Base-by-base conservation (phyloP, 1,284 basidiomycete genomes). In the Gomphus sp. region DNA sequence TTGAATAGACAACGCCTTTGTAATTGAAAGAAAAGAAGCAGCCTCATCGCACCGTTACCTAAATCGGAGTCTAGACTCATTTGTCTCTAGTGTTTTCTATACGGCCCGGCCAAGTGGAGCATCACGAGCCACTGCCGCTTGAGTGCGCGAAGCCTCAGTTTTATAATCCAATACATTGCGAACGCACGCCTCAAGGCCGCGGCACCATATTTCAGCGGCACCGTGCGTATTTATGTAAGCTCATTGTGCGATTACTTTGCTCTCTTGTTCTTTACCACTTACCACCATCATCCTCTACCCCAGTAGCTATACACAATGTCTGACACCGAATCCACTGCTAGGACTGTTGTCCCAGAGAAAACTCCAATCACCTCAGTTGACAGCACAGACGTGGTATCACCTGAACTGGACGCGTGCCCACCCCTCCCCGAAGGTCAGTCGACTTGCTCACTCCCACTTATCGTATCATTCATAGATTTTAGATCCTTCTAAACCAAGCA, bases 371-470 rank as follows among this genome's bases (percentile, higher is more conserved):
- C 57, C 31, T n/a, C n/a, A 11, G 50, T 31, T 36, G 57, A 58
- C n/a, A 44, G n/a, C 22, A 28, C 50, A n/a, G 57, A 58, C 7
- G 41, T 58, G 34, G 47, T 31, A 25, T 43, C 36, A 53, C 28
- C 4, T 3, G 48, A 50, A 48, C 48, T 41, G n/a, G 52, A 59
- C 43, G 18, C 58, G 22, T 59, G 51, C 34, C 18, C 58, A 12
- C 58, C 58, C 31, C 33, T 55, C n/a, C 52, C 51, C 3, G 58
- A 59, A 59, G 58, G 58, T 59, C 36, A 52, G 52, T 54, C n/a
- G n/a, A 25, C n/a, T 43, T 25, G 31, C 16, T 53, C 36, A 22
- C 12, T 5, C 16, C 25, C 12, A 16, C 28, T 33, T 33, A 37
- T 22, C 25, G 11, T 37, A 14, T 36, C 10, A 33, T 39, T 48